Evolutionary conservation across 331 rosid species (phyloP).

Genomic region (Spiraea crenata): DNA sequence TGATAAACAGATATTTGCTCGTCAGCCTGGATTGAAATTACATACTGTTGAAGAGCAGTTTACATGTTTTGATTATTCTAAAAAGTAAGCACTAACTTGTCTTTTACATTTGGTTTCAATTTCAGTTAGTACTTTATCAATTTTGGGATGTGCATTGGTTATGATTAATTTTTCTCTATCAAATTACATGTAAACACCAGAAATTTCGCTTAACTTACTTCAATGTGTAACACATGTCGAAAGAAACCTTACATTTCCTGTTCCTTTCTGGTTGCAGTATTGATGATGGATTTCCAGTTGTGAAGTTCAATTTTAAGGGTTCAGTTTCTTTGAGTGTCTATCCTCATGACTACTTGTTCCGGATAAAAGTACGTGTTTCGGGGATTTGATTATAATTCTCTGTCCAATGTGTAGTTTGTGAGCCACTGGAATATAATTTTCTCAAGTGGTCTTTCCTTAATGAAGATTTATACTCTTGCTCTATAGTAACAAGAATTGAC

Average conservation of each 20-base stretch:
- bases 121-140: background rate
- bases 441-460: background rate
- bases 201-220: background rate
- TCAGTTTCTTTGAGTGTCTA: conserved; percentile 46
- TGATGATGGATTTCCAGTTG: conserved; percentile 65
- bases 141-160: background rate
- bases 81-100: conserved; percentile 43
- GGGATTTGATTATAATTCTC: background rate
- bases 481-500: background rate
- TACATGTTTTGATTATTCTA: conserved; percentile 51
- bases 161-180: too few species aligned
- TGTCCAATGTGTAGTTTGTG: background rate
- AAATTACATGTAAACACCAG: background rate
- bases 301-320: conserved; percentile 55
- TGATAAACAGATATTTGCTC: conserved; percentile 41
- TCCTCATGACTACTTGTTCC: conserved; percentile 80
- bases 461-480: background rate
- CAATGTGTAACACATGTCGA: background rate
- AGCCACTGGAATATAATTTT: background rate
- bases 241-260: conserved; percentile 17
- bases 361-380: conserved; percentile 34
- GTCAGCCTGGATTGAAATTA: conserved; percentile 51
- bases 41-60: conserved; percentile 51
- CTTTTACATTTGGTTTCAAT: conserved; percentile 24
- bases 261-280: conserved; percentile 45